Evolutionary conservation across 2,329 filamentous ascomycete genomes (phyloP).

Genomic region (Hypocrella siamensis): DNA sequence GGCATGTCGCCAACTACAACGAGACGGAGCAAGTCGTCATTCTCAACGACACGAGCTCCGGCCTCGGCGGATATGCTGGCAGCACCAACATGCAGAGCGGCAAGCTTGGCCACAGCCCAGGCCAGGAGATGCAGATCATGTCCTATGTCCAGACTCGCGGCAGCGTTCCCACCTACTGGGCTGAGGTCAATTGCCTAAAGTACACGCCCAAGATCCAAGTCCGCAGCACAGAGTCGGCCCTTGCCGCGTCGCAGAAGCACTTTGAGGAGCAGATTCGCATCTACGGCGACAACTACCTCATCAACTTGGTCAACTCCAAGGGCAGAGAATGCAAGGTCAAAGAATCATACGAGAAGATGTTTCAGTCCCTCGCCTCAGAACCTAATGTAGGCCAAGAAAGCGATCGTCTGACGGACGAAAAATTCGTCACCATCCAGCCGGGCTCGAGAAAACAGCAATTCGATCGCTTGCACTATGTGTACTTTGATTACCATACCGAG

Average conservation of each 20-base stretch:
- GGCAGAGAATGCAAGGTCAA: slow-evolving; percentile 83
- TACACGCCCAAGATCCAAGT: slow-evolving; percentile 88
- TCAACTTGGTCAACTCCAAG: slow-evolving; percentile 94
- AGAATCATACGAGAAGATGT: slow-evolving; percentile 83
- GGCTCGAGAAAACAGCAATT: slow-evolving; percentile 43
- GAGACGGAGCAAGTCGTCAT: slow-evolving; percentile 92
- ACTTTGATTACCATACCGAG: slow-evolving; percentile 97
- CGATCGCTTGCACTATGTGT: slow-evolving; percentile 85
- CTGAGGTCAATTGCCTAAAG: slow-evolving; percentile 82
- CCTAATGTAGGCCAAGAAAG: slow-evolving; percentile 50
- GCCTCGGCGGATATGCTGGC: slow-evolving; percentile 66
- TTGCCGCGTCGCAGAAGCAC: slow-evolving; percentile 67
- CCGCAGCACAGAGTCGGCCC: slow-evolving; percentile 65
- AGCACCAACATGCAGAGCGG: slow-evolving; percentile 62
- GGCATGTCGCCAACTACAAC: slow-evolving; percentile 97
- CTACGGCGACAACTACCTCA: slow-evolving; percentile 93
- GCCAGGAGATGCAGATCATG: slow-evolving; percentile 72
- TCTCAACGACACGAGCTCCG: slow-evolving; percentile 64
- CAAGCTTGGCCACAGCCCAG: slow-evolving; percentile 40
- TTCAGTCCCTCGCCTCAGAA: slow-evolving; percentile 56
- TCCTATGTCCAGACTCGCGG: slow-evolving; percentile 94
- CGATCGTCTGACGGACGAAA: slow-evolving; percentile 56
- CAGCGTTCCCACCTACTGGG: slow-evolving; percentile 92
- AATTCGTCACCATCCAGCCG: slow-evolving; percentile 63
- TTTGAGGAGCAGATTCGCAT: slow-evolving; percentile 86